These are phyloP conservation scores for Xylaria telfairii DNA, from an alignment of 495 filamentous ascomycete genomes.

Conservation along the genomic window DNA sequence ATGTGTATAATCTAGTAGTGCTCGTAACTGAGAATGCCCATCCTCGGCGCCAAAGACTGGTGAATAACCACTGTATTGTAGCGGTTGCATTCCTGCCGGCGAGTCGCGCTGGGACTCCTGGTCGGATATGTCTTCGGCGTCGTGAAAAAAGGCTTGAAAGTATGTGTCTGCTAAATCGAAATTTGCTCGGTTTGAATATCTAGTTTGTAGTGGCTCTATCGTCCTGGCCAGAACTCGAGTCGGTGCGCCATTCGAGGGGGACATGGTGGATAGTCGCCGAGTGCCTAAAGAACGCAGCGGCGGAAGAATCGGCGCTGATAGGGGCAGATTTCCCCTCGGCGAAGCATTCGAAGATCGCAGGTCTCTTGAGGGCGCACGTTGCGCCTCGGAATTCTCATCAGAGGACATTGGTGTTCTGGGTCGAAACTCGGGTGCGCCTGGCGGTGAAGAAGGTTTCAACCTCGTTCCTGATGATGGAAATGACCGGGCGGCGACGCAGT, in stretches of 20 bases:
- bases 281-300: slow-evolving; percentile 45
- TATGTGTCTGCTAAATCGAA: slow-evolving; percentile 4
- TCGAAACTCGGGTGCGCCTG: slow-evolving; percentile 23
- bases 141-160: slow-evolving; percentile 1
- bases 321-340: slow-evolving; percentile 29
- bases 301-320: slow-evolving; percentile 44
- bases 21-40: slow-evolving; percentile 51
- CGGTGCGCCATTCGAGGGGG: slow-evolving; percentile 30
- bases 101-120: not conserved
- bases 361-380: slow-evolving; percentile 46
- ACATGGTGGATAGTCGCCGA: slow-evolving; percentile 37
- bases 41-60: slow-evolving; percentile 31
- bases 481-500: slow-evolving; percentile 52
- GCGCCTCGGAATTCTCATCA: slow-evolving; percentile 42
- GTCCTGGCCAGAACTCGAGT: slow-evolving; percentile 37
- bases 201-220: slow-evolving; percentile 40
- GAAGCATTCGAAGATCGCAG: slow-evolving; percentile 39
- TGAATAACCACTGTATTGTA: not conserved
- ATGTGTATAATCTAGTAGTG: slow-evolving; percentile 52
- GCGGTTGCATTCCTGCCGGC: not conserved
- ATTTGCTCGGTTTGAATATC: slow-evolving; percentile 21
- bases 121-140: not conserved
- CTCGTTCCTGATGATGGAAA: slow-evolving; percentile 27
- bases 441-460: slow-evolving; percentile 28
- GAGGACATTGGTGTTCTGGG: slow-evolving; percentile 46